Base-by-base conservation (phyloP, 2,329 filamentous ascomycete genomes). In the Paradendryphiella salina region DNA sequence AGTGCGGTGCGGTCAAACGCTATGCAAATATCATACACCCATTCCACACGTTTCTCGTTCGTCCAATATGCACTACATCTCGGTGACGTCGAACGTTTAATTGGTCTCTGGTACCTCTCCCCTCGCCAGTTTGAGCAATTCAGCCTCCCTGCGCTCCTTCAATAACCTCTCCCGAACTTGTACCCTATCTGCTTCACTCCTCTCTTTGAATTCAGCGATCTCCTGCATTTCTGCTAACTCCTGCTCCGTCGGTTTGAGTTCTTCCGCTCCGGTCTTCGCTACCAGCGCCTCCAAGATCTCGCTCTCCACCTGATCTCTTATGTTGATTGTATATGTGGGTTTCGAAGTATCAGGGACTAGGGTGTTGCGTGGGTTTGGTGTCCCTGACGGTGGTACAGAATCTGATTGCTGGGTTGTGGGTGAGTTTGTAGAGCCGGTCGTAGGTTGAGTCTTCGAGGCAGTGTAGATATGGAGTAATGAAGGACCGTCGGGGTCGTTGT, bases 271-370 rank as follows among this genome's bases (percentile, higher is more conserved):
- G 15, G 86, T 88, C 70, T 84, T 78, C 50, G 76, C 74, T 32
- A 90, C 69, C 45, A 92, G 78, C 50, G 82, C 79, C 40, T 79
- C 73, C 14, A 90, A 75, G 53, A 92, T 91, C 29, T 83, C 77
- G 3, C 78, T 75, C 35, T 84, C 85, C 52, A 77, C 77, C 61
- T 82, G 79, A 64, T 81, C 71, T 69, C 85, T 85, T 80, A 91
- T 87, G 47, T 79, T 68, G 50, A 82, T 74, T 5, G 68, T 75
- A 60, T 74, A 67, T 4, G 72, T 73, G 31, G 74, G 70, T 8
- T 65, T 78, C 62, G 64, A 59, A 2, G 70, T 64, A 15, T 67
- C 64, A 9, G 70, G 63, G 36, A 64, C 61, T 3, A 52, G 49
- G 40, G 65, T 58, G 61, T 71, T 54, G 53, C 49, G 55, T 13